These are phyloP conservation scores for Thraustotheca clavata DNA, from an alignment of 352 stramenopile genomes.

Conservation along the genomic window DNA sequence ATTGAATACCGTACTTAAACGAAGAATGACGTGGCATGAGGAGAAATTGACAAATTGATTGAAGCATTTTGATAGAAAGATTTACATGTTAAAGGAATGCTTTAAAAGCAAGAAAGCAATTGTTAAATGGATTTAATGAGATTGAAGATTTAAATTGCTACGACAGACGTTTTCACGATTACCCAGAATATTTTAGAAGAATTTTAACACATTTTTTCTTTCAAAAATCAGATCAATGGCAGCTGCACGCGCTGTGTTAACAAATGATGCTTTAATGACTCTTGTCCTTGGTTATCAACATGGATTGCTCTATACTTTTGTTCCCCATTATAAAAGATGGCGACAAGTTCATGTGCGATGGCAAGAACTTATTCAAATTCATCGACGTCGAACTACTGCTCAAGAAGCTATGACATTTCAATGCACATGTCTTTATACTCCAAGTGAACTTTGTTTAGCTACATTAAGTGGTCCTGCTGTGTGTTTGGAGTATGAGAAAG, in stretches of 20 bases:
- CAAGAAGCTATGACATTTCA: neutral
- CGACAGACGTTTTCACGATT: too few relatives aligned
- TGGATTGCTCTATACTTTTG: neutral
- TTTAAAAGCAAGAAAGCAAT: too few relatives aligned
- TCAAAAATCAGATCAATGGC: too few relatives aligned
- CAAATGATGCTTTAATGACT: neutral
- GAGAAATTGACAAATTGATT: too few relatives aligned
- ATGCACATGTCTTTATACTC: slow-evolving; percentile 3
- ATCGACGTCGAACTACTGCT: neutral
- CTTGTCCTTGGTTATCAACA: slow-evolving; percentile 12
- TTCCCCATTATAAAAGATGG: neutral
- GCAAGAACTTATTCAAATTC: neutral
- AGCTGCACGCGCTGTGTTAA: neutral
- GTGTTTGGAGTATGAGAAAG: neutral
- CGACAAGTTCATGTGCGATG: neutral
- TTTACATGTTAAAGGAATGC: too few relatives aligned
- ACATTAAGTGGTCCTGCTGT: neutral
- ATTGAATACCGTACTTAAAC: too few relatives aligned
- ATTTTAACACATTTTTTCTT: too few relatives aligned
- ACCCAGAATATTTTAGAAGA: too few relatives aligned
- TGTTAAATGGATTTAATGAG: too few relatives aligned
- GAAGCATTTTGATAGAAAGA: too few relatives aligned
- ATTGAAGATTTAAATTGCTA: too few relatives aligned
- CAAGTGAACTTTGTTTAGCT: neutral
- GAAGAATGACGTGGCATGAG: too few relatives aligned